Base-by-base conservation (phyloP, 2,329 filamentous ascomycete genomes). In the Laburnicola sp. region DNA sequence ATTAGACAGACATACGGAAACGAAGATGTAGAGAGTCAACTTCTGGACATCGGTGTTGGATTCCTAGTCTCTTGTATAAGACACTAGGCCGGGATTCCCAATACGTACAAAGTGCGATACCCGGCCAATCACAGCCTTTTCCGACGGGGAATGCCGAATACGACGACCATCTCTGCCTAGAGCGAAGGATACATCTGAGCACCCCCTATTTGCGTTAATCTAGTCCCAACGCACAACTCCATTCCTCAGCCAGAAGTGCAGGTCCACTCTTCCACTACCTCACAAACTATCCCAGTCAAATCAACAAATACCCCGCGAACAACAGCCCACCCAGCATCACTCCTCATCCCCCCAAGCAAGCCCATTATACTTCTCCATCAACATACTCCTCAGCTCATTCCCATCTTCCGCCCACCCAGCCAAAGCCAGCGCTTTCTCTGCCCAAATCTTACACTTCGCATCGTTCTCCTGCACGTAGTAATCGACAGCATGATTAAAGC, bases 401-500 rank as follows among this genome's bases (percentile, higher is more conserved):
- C 66, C 78, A 56, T 89, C 86, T 3, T 77, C 74, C 37, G 81
- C 76, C 59, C 81, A 81, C 40, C 80, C 78, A 1, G 86, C 85
- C 43, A 91, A 63, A 9, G 78, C 79, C 46, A 89, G 76, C 3
- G 87, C 84, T 60, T 82, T 80, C 5, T 81, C 76, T 1, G 83
- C 82, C 87, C 88, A 91, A 31, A 71, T 67, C 55, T 77, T 80
- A 41, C 84, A 85, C 1, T 74, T 70, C 3, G 76, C 76, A 49
- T 83, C 79, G 23, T 87, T 78, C 1, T 79, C 76, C 1, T 73
- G 58, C 26, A 69, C 35, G 41, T 60, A 32, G 78, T 83, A 77
- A 61, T 91, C 87, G 4, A 91, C 76, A 0, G 82, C 85, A 53
- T 85, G 84, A 59, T 92, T 92, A 52, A 67, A 72, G 2, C 57